phyloP scores from a whole-genome alignment of 768 basidiomycete genomes.

The Kondoa subrosea region DNA sequence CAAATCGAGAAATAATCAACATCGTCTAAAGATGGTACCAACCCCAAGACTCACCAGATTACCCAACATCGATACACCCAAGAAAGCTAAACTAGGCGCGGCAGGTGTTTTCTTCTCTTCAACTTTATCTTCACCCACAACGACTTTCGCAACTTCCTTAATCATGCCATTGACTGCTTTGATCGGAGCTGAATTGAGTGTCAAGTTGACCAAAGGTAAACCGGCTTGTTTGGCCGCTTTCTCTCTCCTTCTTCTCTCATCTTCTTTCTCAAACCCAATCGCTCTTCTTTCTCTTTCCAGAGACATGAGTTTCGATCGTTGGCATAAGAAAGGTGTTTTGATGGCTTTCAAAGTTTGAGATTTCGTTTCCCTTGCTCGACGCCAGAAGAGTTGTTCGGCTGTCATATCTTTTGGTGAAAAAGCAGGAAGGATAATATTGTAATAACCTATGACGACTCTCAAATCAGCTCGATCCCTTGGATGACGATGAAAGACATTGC shows the following conservation, averaged over 20 bases:
- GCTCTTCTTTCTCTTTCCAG: conserved; percentile 45
- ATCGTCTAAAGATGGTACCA: background rate
- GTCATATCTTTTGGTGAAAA: conserved; percentile 35
- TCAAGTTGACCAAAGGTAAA: background rate
- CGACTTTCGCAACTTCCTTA: background rate
- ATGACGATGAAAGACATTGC: background rate
- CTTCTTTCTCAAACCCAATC: conserved; percentile 54
- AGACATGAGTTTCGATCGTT: conserved; percentile 51
- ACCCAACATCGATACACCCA: conserved; percentile 67
- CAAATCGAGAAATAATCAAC: accelerated
- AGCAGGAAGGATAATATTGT: conserved; percentile 60
- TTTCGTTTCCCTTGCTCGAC: conserved; percentile 52
- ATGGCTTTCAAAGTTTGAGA: conserved; percentile 49
- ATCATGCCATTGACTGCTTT: background rate
- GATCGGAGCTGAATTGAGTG: conserved; percentile 25
- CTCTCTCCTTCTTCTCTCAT: conserved; percentile 40
- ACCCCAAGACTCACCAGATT: conserved; percentile 30
- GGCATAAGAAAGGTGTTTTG: conserved; percentile 46
- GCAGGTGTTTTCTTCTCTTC: conserved; percentile 32
- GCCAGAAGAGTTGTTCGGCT: conserved; percentile 47
- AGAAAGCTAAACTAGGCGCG: conserved; percentile 46
- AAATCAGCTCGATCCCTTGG: conserved; percentile 8
- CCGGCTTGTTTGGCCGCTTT: conserved; percentile 7
- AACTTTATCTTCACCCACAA: background rate
- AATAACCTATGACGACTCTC: conserved; percentile 37